Percentiles rank a stretch among this genome's conserved stretches.
These are phyloP conservation scores for Triangularia setosa DNA, from an alignment of 2,329 filamentous ascomycete genomes.

Conservation along the genomic window DNA sequence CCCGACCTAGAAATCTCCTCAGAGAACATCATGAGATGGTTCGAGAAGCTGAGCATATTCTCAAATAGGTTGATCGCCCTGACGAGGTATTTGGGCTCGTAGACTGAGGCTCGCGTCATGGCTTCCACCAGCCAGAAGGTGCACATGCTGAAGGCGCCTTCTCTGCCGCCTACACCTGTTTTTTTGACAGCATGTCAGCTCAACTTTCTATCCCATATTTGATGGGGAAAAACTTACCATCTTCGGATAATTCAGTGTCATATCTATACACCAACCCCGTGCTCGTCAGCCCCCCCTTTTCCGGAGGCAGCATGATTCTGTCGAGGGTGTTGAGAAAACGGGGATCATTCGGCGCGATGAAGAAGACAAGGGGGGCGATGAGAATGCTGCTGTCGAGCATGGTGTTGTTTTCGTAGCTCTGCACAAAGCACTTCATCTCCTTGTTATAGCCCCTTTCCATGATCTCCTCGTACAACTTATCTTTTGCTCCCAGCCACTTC, in stretches of 20 bases:
- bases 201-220: background rate
- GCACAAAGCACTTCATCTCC: conserved; percentile 65
- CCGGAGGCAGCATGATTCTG: conserved; percentile 65
- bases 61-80: conserved; percentile 68
- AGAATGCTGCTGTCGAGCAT: conserved; percentile 71
- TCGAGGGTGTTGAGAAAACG: conserved; percentile 70
- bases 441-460: conserved; percentile 75
- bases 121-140: conserved; percentile 82
- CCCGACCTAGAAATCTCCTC: conserved; percentile 73
- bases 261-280: conserved; percentile 75
- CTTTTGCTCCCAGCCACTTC: conserved; percentile 63
- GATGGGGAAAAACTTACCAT: conserved; percentile 48
- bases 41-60: conserved; percentile 72
- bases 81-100: conserved; percentile 60
- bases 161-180: conserved; percentile 65
- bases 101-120: conserved; percentile 63
- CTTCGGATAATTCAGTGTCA: conserved; percentile 63
- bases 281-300: conserved; percentile 71
- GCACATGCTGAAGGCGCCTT: conserved; percentile 77
- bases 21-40: conserved; percentile 74
- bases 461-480: conserved; percentile 68
- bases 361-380: conserved; percentile 75
- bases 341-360: conserved; percentile 73
- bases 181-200: conserved; percentile 14
- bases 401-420: conserved; percentile 70